phyloP scores from a whole-genome alignment of 192 early-diverging fungal species.

The Rhizoclosmatium globosum region DNA sequence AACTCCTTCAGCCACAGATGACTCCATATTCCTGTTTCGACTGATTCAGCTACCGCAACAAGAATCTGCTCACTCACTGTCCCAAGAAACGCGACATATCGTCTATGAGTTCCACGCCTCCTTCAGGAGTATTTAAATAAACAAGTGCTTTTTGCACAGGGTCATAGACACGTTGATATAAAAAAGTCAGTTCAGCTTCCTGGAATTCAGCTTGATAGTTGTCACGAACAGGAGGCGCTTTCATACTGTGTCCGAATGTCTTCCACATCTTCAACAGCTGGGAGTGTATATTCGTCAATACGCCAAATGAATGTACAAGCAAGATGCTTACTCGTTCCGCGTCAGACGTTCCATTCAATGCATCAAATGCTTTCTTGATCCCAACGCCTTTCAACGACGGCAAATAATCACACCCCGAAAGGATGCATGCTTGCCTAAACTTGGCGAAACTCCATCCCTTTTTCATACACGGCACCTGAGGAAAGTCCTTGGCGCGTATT shows the following conservation, averaged over 20 bases:
- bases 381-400: conserved; percentile 86
- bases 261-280: conserved; percentile 51
- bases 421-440: conserved; percentile 91
- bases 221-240: conserved; percentile 60
- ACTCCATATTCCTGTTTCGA: neutral
- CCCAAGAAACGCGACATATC: conserved; percentile 20
- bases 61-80: neutral
- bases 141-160: conserved; percentile 59
- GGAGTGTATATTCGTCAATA: neutral
- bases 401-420: conserved; percentile 98
- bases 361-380: conserved; percentile 73
- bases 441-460: conserved; percentile 62
- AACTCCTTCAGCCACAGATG: conserved; percentile 16
- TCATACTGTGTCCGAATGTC: conserved; percentile 54
- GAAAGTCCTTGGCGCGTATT: conserved; percentile 66
- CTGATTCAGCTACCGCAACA: neutral
- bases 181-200: conserved; percentile 86
- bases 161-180: conserved; percentile 91
- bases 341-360: conserved; percentile 9
- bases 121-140: conserved; percentile 55
- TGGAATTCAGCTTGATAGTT: conserved; percentile 77
- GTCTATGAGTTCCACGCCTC: neutral
- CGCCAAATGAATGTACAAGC: neutral
- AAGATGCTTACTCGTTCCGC: conserved; percentile 32
- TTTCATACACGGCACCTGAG: conserved; percentile 45